Base-by-base conservation (phyloP, 306 rosid species). In the Casuarina cunninghamiana region DNA sequence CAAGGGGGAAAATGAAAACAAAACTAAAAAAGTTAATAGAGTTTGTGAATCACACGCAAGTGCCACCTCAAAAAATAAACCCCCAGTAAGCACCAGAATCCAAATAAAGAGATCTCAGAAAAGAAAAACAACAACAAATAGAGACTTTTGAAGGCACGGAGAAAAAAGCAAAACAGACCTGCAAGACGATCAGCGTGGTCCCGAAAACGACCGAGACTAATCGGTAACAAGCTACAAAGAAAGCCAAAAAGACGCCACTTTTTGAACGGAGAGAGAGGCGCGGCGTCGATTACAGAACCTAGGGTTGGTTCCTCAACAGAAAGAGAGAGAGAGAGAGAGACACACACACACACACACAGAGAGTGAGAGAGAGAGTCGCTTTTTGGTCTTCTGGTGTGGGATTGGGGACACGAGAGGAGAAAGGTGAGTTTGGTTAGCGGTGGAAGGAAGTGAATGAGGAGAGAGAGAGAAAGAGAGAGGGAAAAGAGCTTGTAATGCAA, bases 401-500 rank as follows among this genome's bases (percentile, higher is more conserved):
- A 35, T 37, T 4, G 69, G 43, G 45, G 16, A 12, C 69, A 37
- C 44, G 69, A 38, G 69, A 42, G 71, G 68, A 53, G 55, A 74
- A 49, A 70, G 78, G 65, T 44, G 70, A 17, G 51, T 63, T 38
- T 63, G 69, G 69, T 63, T 38, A 42, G 71, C 41, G 71, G 71
- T 67, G 41, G 71, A 67, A 72, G 66, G 74, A 68, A 80, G 83
- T 60, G 87, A 88, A 82, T 79, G 87, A 80, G 80, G 89, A 84
- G 62, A 87, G 89, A 84, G 80, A 69, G 55, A 74, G 54, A 53
- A 50, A 85, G 82, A 37, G 70, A 77, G 67, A 49, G 82, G 77
- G 62, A 48, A 49, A 73, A 55, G 50, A 48, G 76, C 75, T 83
- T 45, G 87, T 78, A 79, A 84, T 80, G 82, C 72, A 76, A 87